Conservation (phyloP, 768 basidiomycete genomes). For the Stropharia rugosoannulata region DNA sequence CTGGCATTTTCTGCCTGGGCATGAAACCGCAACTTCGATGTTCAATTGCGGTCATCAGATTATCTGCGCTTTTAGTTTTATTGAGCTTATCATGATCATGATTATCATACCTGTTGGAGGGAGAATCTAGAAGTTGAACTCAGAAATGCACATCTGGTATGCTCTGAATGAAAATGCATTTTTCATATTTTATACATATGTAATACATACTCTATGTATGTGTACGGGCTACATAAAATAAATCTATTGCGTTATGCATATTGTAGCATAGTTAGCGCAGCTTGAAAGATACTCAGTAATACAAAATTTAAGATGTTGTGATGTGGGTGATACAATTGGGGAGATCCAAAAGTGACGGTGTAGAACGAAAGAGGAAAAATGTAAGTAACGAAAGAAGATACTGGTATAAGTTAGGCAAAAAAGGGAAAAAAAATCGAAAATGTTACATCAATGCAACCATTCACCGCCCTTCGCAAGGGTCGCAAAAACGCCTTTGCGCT, state of each 20-base stretch:
- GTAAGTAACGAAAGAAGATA: not conserved
- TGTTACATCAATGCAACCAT: constrained; percentile 19
- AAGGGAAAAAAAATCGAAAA: not conserved
- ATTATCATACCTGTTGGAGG: too few relatives aligned
- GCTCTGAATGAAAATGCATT: too few relatives aligned
- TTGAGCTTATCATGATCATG: too few relatives aligned
- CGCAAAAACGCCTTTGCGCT: constrained; percentile 64
- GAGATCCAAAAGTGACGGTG: not conserved
- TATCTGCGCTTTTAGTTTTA: too few relatives aligned
- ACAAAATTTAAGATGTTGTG: not conserved
- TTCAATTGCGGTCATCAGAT: too few relatives aligned
- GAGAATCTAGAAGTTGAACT: too few relatives aligned
- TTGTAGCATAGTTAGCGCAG: not conserved
- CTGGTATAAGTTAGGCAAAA: not conserved
- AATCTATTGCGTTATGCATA: not conserved
- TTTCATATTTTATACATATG: too few relatives aligned
- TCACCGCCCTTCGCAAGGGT: constrained; percentile 76
- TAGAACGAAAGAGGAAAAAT: not conserved
- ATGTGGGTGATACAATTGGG: not conserved
- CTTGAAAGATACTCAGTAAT: not conserved
- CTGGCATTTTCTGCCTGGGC: too few relatives aligned
- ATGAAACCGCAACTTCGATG: too few relatives aligned
- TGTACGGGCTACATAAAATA: too few relatives aligned
- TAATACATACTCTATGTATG: too few relatives aligned
- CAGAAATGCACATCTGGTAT: too few relatives aligned